Percentiles rank a stretch among this genome's conserved stretches.
Conservation (phyloP, 1,139 yeast species). For the Zhuliangozyma blackwelliae region DNA sequence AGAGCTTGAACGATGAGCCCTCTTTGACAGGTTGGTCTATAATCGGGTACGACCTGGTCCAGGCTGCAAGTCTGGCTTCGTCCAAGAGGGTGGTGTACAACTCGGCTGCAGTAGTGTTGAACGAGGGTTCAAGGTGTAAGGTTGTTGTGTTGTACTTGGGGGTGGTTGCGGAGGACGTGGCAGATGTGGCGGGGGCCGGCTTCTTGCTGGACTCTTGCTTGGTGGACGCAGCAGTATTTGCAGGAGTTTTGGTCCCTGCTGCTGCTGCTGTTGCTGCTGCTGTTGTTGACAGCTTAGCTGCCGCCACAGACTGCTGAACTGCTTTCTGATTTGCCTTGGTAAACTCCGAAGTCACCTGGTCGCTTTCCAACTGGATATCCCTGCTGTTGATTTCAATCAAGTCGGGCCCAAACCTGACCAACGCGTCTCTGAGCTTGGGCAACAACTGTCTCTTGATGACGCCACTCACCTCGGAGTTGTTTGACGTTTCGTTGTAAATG, state of each 20-base stretch:
- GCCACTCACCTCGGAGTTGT: conserved; percentile 49
- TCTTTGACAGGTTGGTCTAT: conserved; percentile 52
- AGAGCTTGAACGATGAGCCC: conserved; percentile 64
- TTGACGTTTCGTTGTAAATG: conserved; percentile 56
- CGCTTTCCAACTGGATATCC: conserved; percentile 74
- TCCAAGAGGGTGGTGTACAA: conserved; percentile 72
- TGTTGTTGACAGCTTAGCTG: neutral
- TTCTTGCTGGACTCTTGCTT: conserved; percentile 1
- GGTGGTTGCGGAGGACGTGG: conserved; percentile 19
- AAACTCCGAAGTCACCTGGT: conserved; percentile 61
- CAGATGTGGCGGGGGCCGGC: conserved; percentile 9
- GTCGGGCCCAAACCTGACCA: conserved; percentile 70
- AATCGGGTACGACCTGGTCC: conserved; percentile 78
- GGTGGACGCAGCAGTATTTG: conserved; percentile 3
- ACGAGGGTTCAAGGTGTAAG: conserved; percentile 70
- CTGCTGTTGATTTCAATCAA: conserved; percentile 72
- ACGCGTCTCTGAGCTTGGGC: conserved; percentile 61
- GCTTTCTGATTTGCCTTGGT: conserved; percentile 60
- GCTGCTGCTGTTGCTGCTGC: conserved; percentile 10
- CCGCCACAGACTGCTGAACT: neutral
- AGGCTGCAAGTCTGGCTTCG: conserved; percentile 73
- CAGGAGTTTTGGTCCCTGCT: conserved; percentile 13
- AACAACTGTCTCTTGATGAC: conserved; percentile 57
- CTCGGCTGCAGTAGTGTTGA: conserved; percentile 86
- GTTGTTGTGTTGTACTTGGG: conserved; percentile 78